Evolutionary conservation across 2,329 filamentous ascomycete genomes (phyloP).

Genomic region (Zasmidium angulare): DNA sequence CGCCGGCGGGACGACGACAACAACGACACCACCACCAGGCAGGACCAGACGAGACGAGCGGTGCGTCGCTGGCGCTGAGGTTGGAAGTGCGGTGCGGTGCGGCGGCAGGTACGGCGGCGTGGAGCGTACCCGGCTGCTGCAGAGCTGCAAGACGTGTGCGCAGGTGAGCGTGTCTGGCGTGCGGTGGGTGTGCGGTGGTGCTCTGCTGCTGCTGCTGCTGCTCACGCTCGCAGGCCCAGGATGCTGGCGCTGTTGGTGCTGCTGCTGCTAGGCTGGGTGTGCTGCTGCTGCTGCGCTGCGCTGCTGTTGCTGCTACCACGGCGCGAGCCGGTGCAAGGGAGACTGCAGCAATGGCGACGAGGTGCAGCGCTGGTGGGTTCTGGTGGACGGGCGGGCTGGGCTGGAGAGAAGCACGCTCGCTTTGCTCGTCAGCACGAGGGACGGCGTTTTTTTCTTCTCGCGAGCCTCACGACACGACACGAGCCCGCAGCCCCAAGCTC

Average conservation of each 20-base stretch:
- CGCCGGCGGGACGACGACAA: no score
- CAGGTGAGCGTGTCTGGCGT: constrained; percentile 1
- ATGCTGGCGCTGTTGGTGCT: constrained; percentile 5
- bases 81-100: neutral
- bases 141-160: constrained; percentile 1
- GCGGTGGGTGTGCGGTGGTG: neutral
- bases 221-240: neutral
- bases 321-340: constrained; percentile 19
- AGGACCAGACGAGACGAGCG: neutral
- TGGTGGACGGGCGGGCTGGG: constrained; percentile 19
- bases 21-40: no score
- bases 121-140: neutral
- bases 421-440: constrained; percentile 1
- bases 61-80: constrained; percentile 7
- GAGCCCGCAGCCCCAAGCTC: constrained; percentile 12
- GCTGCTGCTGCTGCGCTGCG: constrained; percentile 4
- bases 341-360: constrained; percentile 4
- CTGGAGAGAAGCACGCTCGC: constrained; percentile 20
- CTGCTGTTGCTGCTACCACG: neutral
- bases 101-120: constrained; percentile 21
- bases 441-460: constrained; percentile 18
- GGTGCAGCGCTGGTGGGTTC: constrained; percentile 16
- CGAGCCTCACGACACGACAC: constrained; percentile 17
- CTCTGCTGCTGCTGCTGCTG: constrained; percentile 3
- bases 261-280: constrained; percentile 5